Evolutionary conservation across 2,329 filamentous ascomycete species (phyloP), one percentile per base, ranked within the genome.

Genomic region (Sporothrix pallida): DNA sequence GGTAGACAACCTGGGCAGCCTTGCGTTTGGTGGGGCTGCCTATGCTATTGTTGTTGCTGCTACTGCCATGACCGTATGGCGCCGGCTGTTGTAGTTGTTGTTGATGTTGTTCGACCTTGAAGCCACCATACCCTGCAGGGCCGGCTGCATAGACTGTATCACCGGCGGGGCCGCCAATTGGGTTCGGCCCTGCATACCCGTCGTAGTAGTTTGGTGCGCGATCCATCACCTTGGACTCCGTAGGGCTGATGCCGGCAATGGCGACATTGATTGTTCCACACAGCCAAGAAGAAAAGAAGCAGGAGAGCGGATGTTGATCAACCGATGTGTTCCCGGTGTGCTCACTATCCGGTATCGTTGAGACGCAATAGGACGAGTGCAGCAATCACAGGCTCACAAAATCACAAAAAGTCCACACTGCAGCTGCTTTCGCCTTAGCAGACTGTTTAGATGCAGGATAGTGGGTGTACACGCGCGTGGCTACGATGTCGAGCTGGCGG

Each of bases 211-310:
- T 52, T 26, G 73, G 42, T 31, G 74, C 50, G 10, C 73, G 73
- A 26, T 76, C 73, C 73, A 76, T 76, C 56, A 74, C 75, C 75
- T 75, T 72, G 58, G 7, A 69, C 54, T 73, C 71, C 52, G 13
- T 65, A 69, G n/a, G 50, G 31, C 31, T 23, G 26, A 26, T 37
- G 50, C 62, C 58, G 48, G 23, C 69, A 37, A 68, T 46, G 60
- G 60, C 68, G 71, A 72, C 73, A 75, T 75, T 71, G 71, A 58
- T 46, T 31, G 60, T 62, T 7, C 48, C 20, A 26, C 31, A 46
- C 56, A 58, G 70, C 56, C 71, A 67, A 67, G 56, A 70, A 13
- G 44, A 68, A 44, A 37, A 12, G 3, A 17, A 56, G 13, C 9
- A 26, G 31, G 52, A 26, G 20, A 67, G 42, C 42, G 15, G 2